Evolutionary conservation across 306 rosid species (phyloP).

Genomic region (Fragaria nilgerrensis): DNA sequence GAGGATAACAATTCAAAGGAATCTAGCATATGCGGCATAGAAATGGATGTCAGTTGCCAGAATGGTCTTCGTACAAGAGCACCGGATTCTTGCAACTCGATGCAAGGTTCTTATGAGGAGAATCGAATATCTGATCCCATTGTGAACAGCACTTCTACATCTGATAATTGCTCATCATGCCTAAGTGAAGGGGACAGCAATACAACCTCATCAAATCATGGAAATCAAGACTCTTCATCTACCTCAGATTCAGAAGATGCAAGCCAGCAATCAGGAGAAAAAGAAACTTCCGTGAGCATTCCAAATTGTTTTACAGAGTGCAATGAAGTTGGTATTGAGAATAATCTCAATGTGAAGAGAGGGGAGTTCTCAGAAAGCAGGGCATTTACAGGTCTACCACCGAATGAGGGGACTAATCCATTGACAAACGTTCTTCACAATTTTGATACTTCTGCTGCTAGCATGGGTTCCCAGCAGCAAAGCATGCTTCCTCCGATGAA

Average conservation of each 20-base stretch:
- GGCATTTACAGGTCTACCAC: conserved; percentile 27
- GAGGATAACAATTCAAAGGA: conserved; percentile 45
- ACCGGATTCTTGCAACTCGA: conserved; percentile 43
- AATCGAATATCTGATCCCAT: conserved; percentile 42
- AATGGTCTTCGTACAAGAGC: conserved; percentile 37
- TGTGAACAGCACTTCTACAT: conserved; percentile 48
- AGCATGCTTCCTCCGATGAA: conserved; percentile 47
- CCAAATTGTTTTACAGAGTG: conserved; percentile 52
- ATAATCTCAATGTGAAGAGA: conserved; percentile 30
- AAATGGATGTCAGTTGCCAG: conserved; percentile 43
- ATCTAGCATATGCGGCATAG: conserved; percentile 32
- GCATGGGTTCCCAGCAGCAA: conserved; percentile 63
- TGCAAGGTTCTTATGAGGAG: conserved; percentile 44
- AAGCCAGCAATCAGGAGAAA: conserved; percentile 73
- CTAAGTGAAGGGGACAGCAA: conserved; percentile 87
- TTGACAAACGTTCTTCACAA: conserved; percentile 33
- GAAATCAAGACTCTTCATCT: conserved; percentile 75
- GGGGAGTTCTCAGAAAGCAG: conserved; percentile 37
- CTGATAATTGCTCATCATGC: conserved; percentile 82
- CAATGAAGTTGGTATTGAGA: conserved; percentile 45
- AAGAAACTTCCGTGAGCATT: conserved; percentile 42
- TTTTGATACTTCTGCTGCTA: conserved; percentile 50
- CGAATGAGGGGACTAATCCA: conserved; percentile 36
- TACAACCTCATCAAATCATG: conserved; percentile 65
- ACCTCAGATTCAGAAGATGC: conserved; percentile 92